Base-by-base conservation (phyloP, 169 alveolate species). In the Cryptosporidium meleagridis region DNA sequence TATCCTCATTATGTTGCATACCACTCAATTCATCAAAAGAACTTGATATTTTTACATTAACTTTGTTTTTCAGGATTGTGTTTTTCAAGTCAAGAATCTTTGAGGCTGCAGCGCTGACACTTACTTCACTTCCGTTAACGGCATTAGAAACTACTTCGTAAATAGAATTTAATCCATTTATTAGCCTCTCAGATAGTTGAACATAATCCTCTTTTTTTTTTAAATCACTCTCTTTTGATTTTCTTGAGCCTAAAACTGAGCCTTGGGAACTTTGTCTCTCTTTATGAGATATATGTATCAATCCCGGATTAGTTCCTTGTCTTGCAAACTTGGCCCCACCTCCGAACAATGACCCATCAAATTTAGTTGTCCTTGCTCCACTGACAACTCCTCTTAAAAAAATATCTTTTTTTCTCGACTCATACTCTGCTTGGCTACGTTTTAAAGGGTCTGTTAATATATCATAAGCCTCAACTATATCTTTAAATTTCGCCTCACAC, bases 401-500 rank as follows among this genome's bases (percentile, higher is more conserved):
- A 12, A 80, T 39, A 4, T 80, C 89, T 14, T 65, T 80, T 53
- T 65, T 80, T 62, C 52, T 80, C 14, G 89, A 62, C 21, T 62
- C 75, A 39, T 80, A 80, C n/a, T 80, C 89, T 62, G 89, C 89
- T 48, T 80, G 89, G 37, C 80, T 41, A 9, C 93, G 93, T 84
- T 95, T 95, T 44, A 80, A n/a, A 4, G 95, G 95, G 61, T 94
- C 95, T 26, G 91, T 91, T 33, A 95, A 80, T n/a, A 94, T 93
- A 52, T 93, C 95, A 72, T 95, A 94, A 8, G 96, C 96, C 23
- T 94, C 95, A 26, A 91, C 93, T 21, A 95, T 72, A 73, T 94
- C 97, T 53, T 93, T 91, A 89, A 93, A 94, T 85, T 72, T 94
- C 68, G 93, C 93, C 51, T 87, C 95, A 58, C 94, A 95, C 35